These are phyloP conservation scores for Dipsacomyces acuminosporus DNA, from an alignment of 371 early-diverging fungal genomes.

Conservation along the genomic window DNA sequence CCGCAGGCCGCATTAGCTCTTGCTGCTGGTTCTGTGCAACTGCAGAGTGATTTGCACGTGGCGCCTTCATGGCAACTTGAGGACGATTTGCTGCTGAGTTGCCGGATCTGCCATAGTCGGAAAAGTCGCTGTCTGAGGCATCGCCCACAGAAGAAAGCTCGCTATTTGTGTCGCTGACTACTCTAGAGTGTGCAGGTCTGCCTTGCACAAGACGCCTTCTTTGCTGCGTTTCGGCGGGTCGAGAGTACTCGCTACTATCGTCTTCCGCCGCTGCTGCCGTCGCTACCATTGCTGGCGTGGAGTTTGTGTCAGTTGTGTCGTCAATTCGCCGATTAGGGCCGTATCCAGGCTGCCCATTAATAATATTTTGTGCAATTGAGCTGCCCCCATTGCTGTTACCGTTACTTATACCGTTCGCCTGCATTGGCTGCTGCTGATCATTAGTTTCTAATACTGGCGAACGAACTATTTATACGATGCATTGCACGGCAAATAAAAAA, in stretches of 20 bases:
- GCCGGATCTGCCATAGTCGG: constrained; percentile 19
- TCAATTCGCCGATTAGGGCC: constrained; percentile 5
- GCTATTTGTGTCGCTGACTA: constrained; percentile 44
- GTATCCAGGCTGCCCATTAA: not conserved
- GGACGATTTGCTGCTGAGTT: too few relatives aligned
- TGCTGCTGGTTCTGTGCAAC: constrained; percentile 5
- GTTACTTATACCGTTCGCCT: constrained; percentile 27
- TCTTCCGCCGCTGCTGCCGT: not conserved
- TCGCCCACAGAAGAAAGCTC: constrained; percentile 25
- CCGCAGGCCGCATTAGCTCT: constrained; percentile 1
- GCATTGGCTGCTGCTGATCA: constrained; percentile 20
- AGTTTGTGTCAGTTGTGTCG: constrained; percentile 3
- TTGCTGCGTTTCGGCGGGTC: not conserved
- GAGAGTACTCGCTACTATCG: not conserved
- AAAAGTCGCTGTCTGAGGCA: constrained; percentile 33
- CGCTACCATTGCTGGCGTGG: too few relatives aligned
- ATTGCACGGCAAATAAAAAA: too few relatives aligned
- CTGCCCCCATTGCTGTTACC: constrained; percentile 11
- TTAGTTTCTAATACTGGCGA: constrained; percentile 1
- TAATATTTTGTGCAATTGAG: constrained; percentile 1
- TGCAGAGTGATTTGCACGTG: constrained; percentile 23
- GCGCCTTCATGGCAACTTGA: constrained; percentile 42
- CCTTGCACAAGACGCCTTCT: constrained; percentile 23
- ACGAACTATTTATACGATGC: not conserved
- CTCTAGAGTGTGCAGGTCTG: constrained; percentile 32